A percentile compares a stretch with the other conserved stretches of the same genome.
Evolutionary conservation across 2,329 filamentous ascomycete genomes (phyloP).

Genomic region (Chaetoscypha palmicola): DNA sequence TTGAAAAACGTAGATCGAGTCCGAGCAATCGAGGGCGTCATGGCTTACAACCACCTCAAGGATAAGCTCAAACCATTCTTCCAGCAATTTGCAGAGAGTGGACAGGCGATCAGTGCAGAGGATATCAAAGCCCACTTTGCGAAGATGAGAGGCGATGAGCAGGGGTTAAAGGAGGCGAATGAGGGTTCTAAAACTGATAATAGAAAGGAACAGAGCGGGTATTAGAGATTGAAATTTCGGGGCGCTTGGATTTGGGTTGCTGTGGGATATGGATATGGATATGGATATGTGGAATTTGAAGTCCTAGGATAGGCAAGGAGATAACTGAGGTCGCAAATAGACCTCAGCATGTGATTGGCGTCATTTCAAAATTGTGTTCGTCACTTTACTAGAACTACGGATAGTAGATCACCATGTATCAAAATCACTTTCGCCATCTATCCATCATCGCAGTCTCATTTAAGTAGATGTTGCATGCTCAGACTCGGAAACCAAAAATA

Average conservation of each 20-base stretch:
- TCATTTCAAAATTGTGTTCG: no score
- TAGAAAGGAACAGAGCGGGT: constrained; percentile 41
- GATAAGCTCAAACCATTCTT: constrained; percentile 95
- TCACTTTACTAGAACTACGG: no score
- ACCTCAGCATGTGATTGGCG: not conserved
- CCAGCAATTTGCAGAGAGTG: constrained; percentile 87
- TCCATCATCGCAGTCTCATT: not conserved
- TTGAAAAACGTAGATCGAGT: constrained; percentile 90
- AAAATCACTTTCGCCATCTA: not conserved
- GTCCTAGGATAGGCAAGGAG: not conserved
- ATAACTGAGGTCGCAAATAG: not conserved
- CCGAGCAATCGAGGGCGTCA: constrained; percentile 88
- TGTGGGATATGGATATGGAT: not conserved
- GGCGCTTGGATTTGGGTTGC: no score
- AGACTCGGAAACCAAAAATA: no score
- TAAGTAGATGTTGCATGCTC: no score
- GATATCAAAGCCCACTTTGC: constrained; percentile 97
- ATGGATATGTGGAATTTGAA: not conserved
- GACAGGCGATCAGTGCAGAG: constrained; percentile 80
- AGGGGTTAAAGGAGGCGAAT: constrained; percentile 33
- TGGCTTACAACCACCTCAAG: constrained; percentile 95
- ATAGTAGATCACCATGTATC: no score
- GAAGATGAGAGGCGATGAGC: constrained; percentile 80
- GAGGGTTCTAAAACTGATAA: constrained; percentile 30
- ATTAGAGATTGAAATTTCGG: constrained; percentile 22